These are phyloP conservation scores for Lagenidium sp. DNA, from an alignment of 352 stramenopile genomes.

Conservation along the genomic window DNA sequence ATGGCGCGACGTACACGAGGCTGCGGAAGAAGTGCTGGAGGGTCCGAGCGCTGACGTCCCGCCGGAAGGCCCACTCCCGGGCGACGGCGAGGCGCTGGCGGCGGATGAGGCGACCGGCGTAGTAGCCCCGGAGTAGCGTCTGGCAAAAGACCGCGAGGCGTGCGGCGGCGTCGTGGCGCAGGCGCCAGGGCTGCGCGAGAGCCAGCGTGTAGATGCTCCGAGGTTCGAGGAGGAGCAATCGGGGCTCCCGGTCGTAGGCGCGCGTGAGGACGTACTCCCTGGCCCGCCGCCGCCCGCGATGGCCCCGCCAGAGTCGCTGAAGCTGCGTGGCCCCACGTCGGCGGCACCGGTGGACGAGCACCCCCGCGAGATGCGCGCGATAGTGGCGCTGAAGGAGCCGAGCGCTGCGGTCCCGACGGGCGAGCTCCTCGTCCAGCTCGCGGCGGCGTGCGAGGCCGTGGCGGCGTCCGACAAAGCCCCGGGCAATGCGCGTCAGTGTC, in stretches of 20 bases:
- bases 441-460: no score
- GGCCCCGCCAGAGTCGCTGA: slow-evolving; percentile 46
- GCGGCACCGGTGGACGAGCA: slow-evolving; percentile 26
- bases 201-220: slow-evolving; percentile 45
- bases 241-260: slow-evolving; percentile 26
- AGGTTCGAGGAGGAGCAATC: slow-evolving; percentile 35
- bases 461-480: slow-evolving; percentile 27
- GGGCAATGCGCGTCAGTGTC: slow-evolving; percentile 25
- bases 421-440: no score
- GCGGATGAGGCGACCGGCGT: slow-evolving; percentile 32
- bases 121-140: slow-evolving; percentile 35
- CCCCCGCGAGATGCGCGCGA: slow-evolving; percentile 38
- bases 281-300: slow-evolving; percentile 23
- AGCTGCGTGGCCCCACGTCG: slow-evolving; percentile 29
- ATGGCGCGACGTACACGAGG: slow-evolving; percentile 40
- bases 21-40: slow-evolving; percentile 76
- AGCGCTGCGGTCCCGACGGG: slow-evolving; percentile 19
- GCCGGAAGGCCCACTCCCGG: slow-evolving; percentile 24
- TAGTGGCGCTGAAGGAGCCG: slow-evolving; percentile 37
- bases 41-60: slow-evolving; percentile 26
- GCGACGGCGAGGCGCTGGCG: slow-evolving; percentile 18
- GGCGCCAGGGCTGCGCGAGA: slow-evolving; percentile 48
- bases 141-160: slow-evolving; percentile 29
- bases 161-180: slow-evolving; percentile 36
- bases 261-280: slow-evolving; percentile 23